Conservation (phyloP, 164 flowering plant genomes). For the Dillenia suffruticosa region DNA sequence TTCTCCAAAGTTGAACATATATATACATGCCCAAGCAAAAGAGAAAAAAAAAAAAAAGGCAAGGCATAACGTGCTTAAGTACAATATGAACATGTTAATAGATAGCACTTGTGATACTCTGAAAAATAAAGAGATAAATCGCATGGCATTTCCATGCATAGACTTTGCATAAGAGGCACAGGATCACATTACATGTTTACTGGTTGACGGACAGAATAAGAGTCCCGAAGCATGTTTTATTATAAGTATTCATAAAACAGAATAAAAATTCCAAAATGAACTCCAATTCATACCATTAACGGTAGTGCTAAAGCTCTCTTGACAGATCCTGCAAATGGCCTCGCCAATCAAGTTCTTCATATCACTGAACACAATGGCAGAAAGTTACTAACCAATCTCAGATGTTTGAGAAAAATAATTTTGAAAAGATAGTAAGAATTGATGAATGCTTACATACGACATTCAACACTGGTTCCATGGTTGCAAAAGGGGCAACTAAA, state of each 20-base stretch:
- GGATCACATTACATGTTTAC: not conserved
- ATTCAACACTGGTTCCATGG: slow-evolving; percentile 48
- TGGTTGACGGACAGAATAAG: no score
- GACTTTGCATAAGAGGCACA: not conserved
- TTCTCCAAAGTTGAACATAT: no score
- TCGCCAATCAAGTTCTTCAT: slow-evolving; percentile 43
- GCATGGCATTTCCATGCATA: no score
- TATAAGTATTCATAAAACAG: not conserved
- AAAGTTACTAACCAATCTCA: not conserved
- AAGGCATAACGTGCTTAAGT: no score
- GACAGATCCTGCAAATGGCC: slow-evolving; percentile 52
- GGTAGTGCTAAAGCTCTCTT: slow-evolving; percentile 51
- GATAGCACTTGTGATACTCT: no score
- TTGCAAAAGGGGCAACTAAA: slow-evolving; percentile 58
- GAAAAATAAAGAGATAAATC: not conserved
- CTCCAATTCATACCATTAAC: slow-evolving; percentile 26
- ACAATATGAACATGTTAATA: no score
- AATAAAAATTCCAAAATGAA: not conserved
- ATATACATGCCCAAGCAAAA: no score
- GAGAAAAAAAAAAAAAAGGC: no score
- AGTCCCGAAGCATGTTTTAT: not conserved
- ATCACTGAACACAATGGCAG: slow-evolving; percentile 36
- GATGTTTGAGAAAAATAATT: no score
- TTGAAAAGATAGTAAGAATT: no score
- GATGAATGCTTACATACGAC: slow-evolving; percentile 43